Percentiles rank a stretch among this genome's conserved stretches.
These are phyloP conservation scores for Ceratobasidium sp. DNA, from an alignment of 1,284 basidiomycete species.

Conservation along the genomic window DNA sequence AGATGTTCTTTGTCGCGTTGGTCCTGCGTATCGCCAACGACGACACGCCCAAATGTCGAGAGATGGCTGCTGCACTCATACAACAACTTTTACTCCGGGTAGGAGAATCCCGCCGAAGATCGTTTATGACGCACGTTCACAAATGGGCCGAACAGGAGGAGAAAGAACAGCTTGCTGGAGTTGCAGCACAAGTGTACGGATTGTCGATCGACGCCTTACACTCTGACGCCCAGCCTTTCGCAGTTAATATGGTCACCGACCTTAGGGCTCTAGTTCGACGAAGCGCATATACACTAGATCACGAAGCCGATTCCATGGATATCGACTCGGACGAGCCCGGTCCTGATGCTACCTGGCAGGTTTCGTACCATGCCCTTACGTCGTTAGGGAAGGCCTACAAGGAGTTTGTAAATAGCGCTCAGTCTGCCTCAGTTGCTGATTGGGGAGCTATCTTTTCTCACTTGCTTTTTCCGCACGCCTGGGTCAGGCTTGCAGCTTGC, in stretches of 20 bases:
- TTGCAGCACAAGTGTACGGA: slow-evolving; percentile 86
- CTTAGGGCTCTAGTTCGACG: slow-evolving; percentile 66
- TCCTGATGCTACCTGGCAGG: slow-evolving; percentile 69
- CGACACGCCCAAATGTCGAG: slow-evolving; percentile 87
- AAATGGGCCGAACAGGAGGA: slow-evolving; percentile 81
- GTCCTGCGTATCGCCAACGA: slow-evolving; percentile 97
- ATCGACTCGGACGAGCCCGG: slow-evolving; percentile 53
- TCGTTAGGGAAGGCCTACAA: slow-evolving; percentile 75
- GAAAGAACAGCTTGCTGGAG: slow-evolving; percentile 73
- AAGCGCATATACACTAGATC: slow-evolving; percentile 60
- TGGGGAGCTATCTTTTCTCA: slow-evolving; percentile 78
- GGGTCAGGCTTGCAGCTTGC: slow-evolving; percentile 89
- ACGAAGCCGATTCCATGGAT: slow-evolving; percentile 63
- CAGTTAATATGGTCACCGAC: slow-evolving; percentile 72
- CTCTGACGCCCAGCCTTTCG: slow-evolving; percentile 63
- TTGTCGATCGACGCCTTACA: slow-evolving; percentile 78
- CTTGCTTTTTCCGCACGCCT: slow-evolving; percentile 92
- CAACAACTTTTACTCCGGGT: slow-evolving; percentile 80
- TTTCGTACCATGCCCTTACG: slow-evolving; percentile 84
- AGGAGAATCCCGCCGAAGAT: slow-evolving; percentile 70
- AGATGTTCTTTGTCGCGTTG: slow-evolving; percentile 91
- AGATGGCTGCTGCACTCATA: slow-evolving; percentile 87
- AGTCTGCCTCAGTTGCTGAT: slow-evolving; percentile 48
- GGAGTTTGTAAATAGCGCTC: slow-evolving; percentile 68
- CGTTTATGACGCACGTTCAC: slow-evolving; percentile 79